These are phyloP conservation scores for Sistotremastrum suecicum DNA, from an alignment of 768 basidiomycete genomes.

Conservation along the genomic window DNA sequence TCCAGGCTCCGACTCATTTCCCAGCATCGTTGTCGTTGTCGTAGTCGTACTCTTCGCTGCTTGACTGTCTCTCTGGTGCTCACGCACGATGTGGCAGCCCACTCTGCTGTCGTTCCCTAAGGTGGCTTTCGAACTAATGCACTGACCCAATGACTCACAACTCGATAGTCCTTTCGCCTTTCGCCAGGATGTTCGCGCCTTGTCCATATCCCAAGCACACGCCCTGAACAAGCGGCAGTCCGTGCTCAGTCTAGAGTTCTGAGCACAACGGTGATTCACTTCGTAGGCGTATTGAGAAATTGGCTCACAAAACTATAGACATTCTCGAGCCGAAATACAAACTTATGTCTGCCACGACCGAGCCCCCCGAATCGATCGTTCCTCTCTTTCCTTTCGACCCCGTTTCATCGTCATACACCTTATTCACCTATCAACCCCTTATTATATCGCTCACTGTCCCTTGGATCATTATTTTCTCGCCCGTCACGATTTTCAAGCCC, in stretches of 20 bases:
- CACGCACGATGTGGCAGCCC: too few relatives aligned
- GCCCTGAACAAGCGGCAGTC: background rate
- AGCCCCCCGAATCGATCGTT: conserved; percentile 6
- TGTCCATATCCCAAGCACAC: too few relatives aligned
- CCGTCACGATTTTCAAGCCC: conserved; percentile 11
- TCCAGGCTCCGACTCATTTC: too few relatives aligned
- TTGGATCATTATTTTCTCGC: conserved; percentile 33
- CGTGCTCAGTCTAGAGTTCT: conserved; percentile 2
- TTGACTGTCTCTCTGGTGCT: too few relatives aligned
- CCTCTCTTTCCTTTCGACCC: conserved; percentile 8
- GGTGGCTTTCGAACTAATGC: too few relatives aligned
- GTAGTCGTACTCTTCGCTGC: too few relatives aligned
- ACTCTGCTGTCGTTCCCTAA: too few relatives aligned
- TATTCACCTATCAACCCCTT: conserved; percentile 1
- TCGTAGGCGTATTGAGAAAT: background rate
- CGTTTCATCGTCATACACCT: conserved; percentile 6
- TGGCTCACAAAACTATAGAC: background rate
- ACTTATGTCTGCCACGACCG: conserved; percentile 5
- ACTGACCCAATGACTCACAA: too few relatives aligned
- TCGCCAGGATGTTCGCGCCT: too few relatives aligned
- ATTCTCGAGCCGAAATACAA: conserved; percentile 12
- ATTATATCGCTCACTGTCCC: conserved; percentile 20
- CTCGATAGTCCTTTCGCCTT: too few relatives aligned
- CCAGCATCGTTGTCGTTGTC: too few relatives aligned
- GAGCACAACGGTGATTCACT: conserved; percentile 1